Evolutionary conservation across 2,329 filamentous ascomycete genomes (phyloP).

Genomic region (Aciculosporium take): DNA sequence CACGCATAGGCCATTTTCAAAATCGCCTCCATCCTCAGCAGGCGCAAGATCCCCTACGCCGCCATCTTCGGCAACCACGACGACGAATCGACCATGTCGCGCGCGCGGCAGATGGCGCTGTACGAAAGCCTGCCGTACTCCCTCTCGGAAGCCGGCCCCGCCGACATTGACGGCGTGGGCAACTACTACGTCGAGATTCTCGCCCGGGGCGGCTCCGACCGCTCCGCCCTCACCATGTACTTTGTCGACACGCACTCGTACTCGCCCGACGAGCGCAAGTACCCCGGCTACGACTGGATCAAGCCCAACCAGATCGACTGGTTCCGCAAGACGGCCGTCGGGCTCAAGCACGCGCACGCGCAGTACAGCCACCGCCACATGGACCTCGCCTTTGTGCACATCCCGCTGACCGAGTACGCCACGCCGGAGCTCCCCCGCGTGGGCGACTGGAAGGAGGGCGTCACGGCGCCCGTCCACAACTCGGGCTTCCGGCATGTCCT

Average conservation of each 20-base stretch:
- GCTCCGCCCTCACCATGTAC: conserved; percentile 90
- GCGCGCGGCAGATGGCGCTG: conserved; percentile 68
- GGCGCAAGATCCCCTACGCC: conserved; percentile 81
- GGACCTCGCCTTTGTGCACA: conserved; percentile 95
- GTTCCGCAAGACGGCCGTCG: conserved; percentile 68
- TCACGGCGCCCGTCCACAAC: conserved; percentile 81
- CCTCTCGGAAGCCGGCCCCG: conserved; percentile 69
- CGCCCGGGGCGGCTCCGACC: conserved; percentile 61
- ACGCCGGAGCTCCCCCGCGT: conserved; percentile 41
- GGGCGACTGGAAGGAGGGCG: conserved; percentile 66
- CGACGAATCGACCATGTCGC: conserved; percentile 71
- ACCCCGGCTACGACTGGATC: conserved; percentile 92
- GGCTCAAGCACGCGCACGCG: conserved; percentile 61
- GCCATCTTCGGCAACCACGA: conserved; percentile 97
- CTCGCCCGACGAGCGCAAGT: conserved; percentile 76
- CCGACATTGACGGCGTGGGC: conserved; percentile 74
- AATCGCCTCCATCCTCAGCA: conserved; percentile 68
- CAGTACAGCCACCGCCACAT: conserved; percentile 87
- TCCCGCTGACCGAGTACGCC: conserved; percentile 81
- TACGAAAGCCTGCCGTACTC: conserved; percentile 82
- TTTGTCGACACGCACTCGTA: conserved; percentile 88
- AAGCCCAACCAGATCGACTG: conserved; percentile 89
- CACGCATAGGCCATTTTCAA: conserved; percentile 96
- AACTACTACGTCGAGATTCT: conserved; percentile 92
- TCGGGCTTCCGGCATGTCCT: conserved; percentile 86